A percentile compares a stretch with the other conserved stretches of the same genome.
Evolutionary conservation across 345 rosid genomes (phyloP).

Genomic region (Eucalyptus polyanthemos): DNA sequence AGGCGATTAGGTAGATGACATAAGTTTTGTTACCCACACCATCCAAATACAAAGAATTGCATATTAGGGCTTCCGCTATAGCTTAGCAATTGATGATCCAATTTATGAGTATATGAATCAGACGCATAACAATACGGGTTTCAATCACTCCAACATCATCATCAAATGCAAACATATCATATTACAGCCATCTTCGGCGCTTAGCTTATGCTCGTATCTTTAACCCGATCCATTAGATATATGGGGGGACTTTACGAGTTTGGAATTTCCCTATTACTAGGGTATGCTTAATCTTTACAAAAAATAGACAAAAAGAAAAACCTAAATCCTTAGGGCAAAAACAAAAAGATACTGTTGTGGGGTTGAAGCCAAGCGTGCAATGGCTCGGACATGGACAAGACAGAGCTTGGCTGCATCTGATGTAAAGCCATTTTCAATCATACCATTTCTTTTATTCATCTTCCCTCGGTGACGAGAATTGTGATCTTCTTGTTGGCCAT

Average conservation of each 20-base stretch:
- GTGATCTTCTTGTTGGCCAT: too few species aligned
- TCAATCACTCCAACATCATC: neutral
- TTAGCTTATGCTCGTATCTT: neutral
- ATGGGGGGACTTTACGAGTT: neutral
- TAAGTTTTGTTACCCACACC: neutral
- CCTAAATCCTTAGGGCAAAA: neutral
- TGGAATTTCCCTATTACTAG: neutral
- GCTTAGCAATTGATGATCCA: neutral
- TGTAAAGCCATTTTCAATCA: neutral
- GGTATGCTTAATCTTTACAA: neutral
- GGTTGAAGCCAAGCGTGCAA: neutral
- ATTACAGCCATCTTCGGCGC: neutral
- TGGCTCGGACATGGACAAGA: neutral
- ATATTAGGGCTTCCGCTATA: neutral
- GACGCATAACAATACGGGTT: accelerated
- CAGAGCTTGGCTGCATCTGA: neutral
- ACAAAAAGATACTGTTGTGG: neutral
- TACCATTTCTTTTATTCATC: neutral
- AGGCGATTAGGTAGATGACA: neutral
- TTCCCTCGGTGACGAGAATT: neutral
- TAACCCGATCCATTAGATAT: neutral
- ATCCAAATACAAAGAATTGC: neutral
- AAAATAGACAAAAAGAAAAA: neutral
- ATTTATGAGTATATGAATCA: neutral
- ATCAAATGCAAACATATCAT: neutral